Percentiles rank a stretch among this genome's conserved stretches.
Conservation (phyloP, 2,329 filamentous ascomycete genomes). For the Akanthomyces muscarius region DNA sequence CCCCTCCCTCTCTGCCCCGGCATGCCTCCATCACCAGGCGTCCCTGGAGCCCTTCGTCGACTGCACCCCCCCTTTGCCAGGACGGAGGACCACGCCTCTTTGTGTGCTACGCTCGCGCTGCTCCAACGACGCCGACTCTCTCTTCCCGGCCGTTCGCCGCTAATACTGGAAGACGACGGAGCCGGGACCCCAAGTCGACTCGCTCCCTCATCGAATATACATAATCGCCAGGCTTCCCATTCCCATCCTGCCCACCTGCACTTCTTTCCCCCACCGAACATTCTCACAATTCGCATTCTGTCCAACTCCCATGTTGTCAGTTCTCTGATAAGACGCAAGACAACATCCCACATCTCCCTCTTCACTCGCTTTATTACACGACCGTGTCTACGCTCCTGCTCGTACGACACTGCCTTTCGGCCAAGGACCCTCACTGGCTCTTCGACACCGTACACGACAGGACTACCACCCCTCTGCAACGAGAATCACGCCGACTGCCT, state of each 20-base stretch:
- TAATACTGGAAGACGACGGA: conserved; percentile 10
- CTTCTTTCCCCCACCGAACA: conserved; percentile 7
- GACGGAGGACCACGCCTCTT: not conserved
- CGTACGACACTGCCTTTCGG: not conserved
- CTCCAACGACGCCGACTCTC: conserved; percentile 9
- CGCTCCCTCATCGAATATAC: conserved; percentile 21
- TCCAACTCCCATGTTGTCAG: not conserved
- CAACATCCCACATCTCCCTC: not conserved
- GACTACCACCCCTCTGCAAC: not conserved
- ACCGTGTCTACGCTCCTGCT: not conserved
- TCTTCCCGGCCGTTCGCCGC: conserved; percentile 14
- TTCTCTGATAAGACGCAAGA: conserved; percentile 1
- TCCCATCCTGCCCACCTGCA: conserved; percentile 15
- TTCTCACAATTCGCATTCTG: conserved; percentile 4
- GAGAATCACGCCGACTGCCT: not conserved
- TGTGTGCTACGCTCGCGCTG: not conserved
- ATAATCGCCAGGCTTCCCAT: conserved; percentile 23
- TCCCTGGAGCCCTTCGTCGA: not conserved
- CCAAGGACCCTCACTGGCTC: not conserved
- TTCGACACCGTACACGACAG: not conserved
- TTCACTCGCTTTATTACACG: conserved; percentile 13
- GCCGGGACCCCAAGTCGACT: conserved; percentile 13
- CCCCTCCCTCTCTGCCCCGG: not conserved
- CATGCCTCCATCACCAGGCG: not conserved
- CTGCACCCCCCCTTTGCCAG: not conserved